Base-by-base conservation (phyloP, 306 rosid genomes). In the Vigna nakashimae region DNA sequence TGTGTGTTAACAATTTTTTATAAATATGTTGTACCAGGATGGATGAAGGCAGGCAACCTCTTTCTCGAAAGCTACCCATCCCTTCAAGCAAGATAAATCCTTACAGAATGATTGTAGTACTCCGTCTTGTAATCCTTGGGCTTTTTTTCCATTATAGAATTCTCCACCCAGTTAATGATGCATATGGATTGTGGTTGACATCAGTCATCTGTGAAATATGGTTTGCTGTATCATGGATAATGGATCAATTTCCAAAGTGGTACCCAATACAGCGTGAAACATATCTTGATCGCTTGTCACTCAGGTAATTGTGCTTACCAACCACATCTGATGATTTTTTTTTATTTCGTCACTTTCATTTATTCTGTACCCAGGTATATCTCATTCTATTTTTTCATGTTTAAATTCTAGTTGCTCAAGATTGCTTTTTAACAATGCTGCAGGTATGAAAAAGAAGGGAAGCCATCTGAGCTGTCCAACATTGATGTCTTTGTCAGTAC, bases 31-130 rank as follows among this genome's bases (percentile, higher is more conserved):
- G 15, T 45, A 3, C 5, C 90, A 95, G 99, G 97, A 95, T 95
- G 99, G 99, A 95, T 67, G 99, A 95, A 89, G 99, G 95, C 65
- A 85, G 98, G 83, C 97, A 95, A 78, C 99, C 99, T 12, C 91
- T 95, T 30, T 95, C 99, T 51, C 88, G 99, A 71, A 95, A 92
- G 83, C 22, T 87, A 46, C 96, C 99, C 16, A 74, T 95, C 59
- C 75, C 94, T 68, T 95, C 99, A 26, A 95, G 98, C 99, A 92
- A 84, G 90, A 92, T 95, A 85, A 95, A 93, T 74, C 99, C 99
- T 8, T 95, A 95, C 90, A 88, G 99, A 83, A 84, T 95, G 88
- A 81, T 95, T 53, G 86, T 95, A 68, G 11, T 95, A 7, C 92
- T 88, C 60, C 99, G 97, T 1, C 96, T 92, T 80, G 90, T 90